These are phyloP conservation scores for Talaromyces thailandensis DNA, from an alignment of 495 filamentous ascomycete genomes.

Conservation along the genomic window DNA sequence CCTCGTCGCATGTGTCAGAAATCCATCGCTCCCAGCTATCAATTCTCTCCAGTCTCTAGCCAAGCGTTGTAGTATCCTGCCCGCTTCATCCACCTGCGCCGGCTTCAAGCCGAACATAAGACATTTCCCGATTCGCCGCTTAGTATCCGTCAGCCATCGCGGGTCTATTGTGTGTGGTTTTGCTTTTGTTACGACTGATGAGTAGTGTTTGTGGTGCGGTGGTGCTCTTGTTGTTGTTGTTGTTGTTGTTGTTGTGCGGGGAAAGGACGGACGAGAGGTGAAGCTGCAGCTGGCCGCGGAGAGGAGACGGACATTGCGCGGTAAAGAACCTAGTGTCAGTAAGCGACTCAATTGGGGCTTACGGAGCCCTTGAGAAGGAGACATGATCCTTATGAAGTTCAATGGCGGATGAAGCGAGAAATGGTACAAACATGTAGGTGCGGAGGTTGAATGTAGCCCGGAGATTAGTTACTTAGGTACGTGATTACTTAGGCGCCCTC, in stretches of 20 bases:
- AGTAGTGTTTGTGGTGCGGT: neutral
- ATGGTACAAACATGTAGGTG: neutral
- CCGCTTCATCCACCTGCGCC: slow-evolving; percentile 52
- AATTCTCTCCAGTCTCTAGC: slow-evolving; percentile 70
- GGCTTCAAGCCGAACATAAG: slow-evolving; percentile 65
- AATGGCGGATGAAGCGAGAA: neutral
- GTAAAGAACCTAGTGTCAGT: neutral
- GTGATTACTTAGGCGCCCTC: neutral
- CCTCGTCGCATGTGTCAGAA: slow-evolving; percentile 55
- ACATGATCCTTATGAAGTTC: neutral
- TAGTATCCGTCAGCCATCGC: slow-evolving; percentile 72
- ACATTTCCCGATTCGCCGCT: slow-evolving; percentile 69
- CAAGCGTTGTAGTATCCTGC: slow-evolving; percentile 50
- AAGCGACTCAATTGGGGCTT: neutral
- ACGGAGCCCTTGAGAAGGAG: neutral
- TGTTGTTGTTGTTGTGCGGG: neutral
- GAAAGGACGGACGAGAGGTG: neutral
- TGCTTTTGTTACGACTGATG: neutral
- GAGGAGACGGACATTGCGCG: neutral
- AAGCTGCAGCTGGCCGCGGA: neutral
- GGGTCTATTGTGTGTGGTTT: slow-evolving; percentile 33
- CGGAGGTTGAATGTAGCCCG: neutral
- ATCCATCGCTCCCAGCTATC: slow-evolving; percentile 73
- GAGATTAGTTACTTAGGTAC: too few species aligned
- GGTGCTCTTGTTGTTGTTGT: neutral